phyloP scores from a whole-genome alignment of 768 basidiomycete species.

The Lyophyllum shimeji region DNA sequence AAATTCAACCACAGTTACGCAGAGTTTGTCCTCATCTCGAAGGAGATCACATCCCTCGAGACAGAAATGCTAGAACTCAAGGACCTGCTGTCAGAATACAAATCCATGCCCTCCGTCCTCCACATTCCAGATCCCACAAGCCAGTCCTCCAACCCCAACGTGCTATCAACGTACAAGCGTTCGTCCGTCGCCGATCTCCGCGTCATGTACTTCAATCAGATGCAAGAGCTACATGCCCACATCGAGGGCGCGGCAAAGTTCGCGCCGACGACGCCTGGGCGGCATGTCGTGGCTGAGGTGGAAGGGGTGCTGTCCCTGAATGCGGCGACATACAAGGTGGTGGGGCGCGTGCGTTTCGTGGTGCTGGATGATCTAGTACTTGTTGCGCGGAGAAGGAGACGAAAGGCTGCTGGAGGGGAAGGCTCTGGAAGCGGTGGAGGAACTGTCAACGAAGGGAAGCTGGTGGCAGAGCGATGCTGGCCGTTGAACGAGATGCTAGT shows the following conservation, averaged over 20 bases:
- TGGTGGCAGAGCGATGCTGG: constrained; percentile 95
- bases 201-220: constrained; percentile 91
- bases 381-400: constrained; percentile 75
- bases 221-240: constrained; percentile 84
- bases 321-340: constrained; percentile 91
- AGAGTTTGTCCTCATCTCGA: constrained; percentile 94
- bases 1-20: constrained; percentile 65
- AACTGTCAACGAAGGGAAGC: constrained; percentile 63
- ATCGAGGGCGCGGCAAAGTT: constrained; percentile 97
- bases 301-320: constrained; percentile 84
- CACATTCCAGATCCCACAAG: constrained; percentile 85
- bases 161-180: constrained; percentile 52
- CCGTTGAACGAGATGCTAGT: constrained; percentile 91
- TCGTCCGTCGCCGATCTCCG: constrained; percentile 96
- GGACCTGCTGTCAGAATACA: constrained; percentile 92
- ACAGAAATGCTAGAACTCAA: constrained; percentile 98
- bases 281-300: constrained; percentile 88
- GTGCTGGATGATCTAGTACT: constrained; percentile 90
- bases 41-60: constrained; percentile 94
- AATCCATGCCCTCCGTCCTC: constrained; percentile 89
- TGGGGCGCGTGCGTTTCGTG: constrained; percentile 85
- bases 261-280: constrained; percentile 85
- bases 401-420: constrained; percentile 49
- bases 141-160: constrained; percentile 42
- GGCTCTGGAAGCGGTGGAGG: constrained; percentile 29